These are phyloP conservation scores for Bacidia gigantensis DNA, from an alignment of 495 filamentous ascomycete genomes.

Conservation along the genomic window DNA sequence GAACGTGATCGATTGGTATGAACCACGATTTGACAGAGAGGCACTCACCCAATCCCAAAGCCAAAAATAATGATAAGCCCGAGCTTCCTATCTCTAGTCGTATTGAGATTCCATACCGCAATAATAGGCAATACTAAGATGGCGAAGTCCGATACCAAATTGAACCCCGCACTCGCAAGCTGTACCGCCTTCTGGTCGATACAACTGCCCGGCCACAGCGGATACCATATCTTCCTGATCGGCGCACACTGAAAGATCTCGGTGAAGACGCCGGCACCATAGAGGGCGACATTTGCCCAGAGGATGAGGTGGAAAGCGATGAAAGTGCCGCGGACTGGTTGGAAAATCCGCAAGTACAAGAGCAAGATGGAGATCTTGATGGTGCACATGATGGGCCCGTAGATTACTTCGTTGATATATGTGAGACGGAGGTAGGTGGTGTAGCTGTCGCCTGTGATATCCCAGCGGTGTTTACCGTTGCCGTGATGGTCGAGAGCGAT, in stretches of 20 bases:
- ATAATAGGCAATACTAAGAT: slow-evolving; percentile 15
- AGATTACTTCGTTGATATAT: slow-evolving; percentile 23
- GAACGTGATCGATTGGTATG: too few species aligned
- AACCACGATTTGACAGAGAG: not conserved
- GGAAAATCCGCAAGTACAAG: slow-evolving; percentile 27
- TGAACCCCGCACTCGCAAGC: slow-evolving; percentile 2
- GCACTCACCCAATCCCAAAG: slow-evolving; percentile 4
- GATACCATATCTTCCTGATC: slow-evolving; percentile 25
- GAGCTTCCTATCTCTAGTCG: slow-evolving; percentile 6
- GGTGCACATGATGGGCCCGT: slow-evolving; percentile 23
- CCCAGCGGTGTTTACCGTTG: slow-evolving; percentile 24
- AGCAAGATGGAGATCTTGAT: slow-evolving; percentile 26
- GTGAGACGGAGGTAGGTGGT: slow-evolving; percentile 19
- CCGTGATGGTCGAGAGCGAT: slow-evolving; percentile 8
- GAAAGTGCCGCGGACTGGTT: slow-evolving; percentile 18
- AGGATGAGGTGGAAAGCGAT: slow-evolving; percentile 26
- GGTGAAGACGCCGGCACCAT: slow-evolving; percentile 16
- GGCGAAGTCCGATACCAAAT: slow-evolving; percentile 10
- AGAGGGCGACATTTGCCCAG: slow-evolving; percentile 25
- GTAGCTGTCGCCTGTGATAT: slow-evolving; percentile 14
- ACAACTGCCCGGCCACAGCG: slow-evolving; percentile 21
- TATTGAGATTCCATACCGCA: slow-evolving; percentile 11
- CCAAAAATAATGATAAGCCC: slow-evolving; percentile 11
- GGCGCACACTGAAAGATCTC: slow-evolving; percentile 28
- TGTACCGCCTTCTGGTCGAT: slow-evolving; percentile 22